Evolutionary conservation across 441 rosid genomes (phyloP).

Genomic region (Pelargonium australe): DNA sequence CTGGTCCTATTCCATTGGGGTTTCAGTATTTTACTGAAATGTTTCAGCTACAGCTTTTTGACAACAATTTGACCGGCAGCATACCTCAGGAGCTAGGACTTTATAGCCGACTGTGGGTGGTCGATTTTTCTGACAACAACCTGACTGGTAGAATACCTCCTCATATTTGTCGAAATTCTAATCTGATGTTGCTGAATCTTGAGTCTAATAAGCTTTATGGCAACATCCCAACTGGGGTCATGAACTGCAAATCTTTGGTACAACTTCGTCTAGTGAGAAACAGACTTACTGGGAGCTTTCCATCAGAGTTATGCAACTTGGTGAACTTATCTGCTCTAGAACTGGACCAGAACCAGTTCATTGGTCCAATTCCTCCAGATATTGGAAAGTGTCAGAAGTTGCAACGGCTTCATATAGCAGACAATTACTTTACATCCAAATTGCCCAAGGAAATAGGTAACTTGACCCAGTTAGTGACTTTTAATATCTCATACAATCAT

Average conservation of each 20-base stretch:
- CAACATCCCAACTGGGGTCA: conserved; percentile 54
- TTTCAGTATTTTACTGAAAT: conserved; percentile 60
- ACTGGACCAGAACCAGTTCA: conserved; percentile 72
- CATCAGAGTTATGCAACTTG: conserved; percentile 73
- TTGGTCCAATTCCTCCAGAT: conserved; percentile 65
- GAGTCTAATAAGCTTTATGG: conserved; percentile 65
- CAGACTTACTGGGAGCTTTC: conserved; percentile 73
- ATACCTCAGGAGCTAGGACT: conserved; percentile 74
- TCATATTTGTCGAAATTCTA: conserved; percentile 53
- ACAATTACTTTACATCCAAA: conserved; percentile 55
- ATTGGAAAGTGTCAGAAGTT: conserved; percentile 64
- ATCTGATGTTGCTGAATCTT: conserved; percentile 65
- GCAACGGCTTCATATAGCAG: conserved; percentile 83
- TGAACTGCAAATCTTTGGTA: conserved; percentile 55
- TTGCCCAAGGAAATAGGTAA: conserved; percentile 76
- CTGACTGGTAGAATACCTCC: conserved; percentile 82
- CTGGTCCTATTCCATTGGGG: conserved; percentile 73
- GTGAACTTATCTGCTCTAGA: conserved; percentile 77
- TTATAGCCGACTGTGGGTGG: conserved; percentile 76
- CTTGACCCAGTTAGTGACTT: conserved; percentile 68
- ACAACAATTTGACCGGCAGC: conserved; percentile 56
- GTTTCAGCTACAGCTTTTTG: conserved; percentile 78
- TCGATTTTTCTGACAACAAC: conserved; percentile 68
- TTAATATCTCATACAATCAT: conserved; percentile 75
- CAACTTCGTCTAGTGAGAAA: conserved; percentile 77